Evolutionary conservation across 2,329 filamentous ascomycete genomes (phyloP).

Genomic region (Fusarium tupiense): DNA sequence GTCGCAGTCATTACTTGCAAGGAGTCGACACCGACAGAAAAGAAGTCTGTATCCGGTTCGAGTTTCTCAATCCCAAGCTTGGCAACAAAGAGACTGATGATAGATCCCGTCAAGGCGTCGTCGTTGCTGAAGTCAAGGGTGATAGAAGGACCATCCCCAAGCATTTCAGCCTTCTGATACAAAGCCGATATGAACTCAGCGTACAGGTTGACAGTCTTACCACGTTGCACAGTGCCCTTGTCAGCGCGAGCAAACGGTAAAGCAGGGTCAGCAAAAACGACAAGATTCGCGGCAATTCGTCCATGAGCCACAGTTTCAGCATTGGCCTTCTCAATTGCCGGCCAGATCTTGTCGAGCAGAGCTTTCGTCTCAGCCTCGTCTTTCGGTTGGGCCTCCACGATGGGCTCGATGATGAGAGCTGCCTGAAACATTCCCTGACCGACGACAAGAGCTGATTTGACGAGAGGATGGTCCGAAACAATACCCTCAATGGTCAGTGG

Average conservation of each 20-base stretch:
- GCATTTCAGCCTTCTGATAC: not conserved
- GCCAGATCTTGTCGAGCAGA: not conserved
- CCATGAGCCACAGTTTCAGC: not conserved
- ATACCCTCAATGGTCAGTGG: not conserved
- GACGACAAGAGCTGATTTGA: not conserved
- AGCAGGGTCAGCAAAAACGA: not conserved
- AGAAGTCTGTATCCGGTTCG: not conserved
- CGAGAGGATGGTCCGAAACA: not conserved
- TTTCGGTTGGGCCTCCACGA: not conserved
- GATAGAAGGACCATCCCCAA: accelerated
- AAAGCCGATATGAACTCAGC: not conserved
- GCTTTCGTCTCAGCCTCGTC: not conserved
- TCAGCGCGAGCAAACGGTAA: not conserved
- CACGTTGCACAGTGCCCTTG: not conserved
- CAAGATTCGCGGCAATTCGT: not conserved
- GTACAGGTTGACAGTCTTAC: not conserved
- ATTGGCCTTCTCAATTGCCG: not conserved
- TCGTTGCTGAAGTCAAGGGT: not conserved
- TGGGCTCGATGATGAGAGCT: conserved; percentile 5
- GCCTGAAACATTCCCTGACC: not conserved
- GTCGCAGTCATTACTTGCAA: not conserved
- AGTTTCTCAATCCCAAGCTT: not conserved
- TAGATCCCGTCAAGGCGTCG: accelerated
- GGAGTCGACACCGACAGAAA: not conserved
- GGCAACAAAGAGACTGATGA: not conserved